Evolutionary conservation across 2,329 filamentous ascomycete genomes (phyloP).

Genomic region (Sordariomycetes sp.): DNA sequence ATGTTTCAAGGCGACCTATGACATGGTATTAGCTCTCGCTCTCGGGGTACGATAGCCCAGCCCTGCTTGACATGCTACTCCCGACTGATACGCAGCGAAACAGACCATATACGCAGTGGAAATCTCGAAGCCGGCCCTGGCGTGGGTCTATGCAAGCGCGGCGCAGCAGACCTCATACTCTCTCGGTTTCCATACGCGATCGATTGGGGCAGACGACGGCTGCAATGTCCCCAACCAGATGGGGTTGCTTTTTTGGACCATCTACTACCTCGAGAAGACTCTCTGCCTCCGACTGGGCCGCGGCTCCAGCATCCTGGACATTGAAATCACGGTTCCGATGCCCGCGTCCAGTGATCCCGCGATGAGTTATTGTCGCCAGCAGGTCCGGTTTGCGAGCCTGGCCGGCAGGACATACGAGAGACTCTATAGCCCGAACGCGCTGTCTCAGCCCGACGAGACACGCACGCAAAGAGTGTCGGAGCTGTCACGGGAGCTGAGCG

Average conservation of each 20-base stretch:
- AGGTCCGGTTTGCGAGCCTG: slow-evolving; percentile 37
- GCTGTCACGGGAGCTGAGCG: slow-evolving; percentile 17
- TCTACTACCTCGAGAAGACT: slow-evolving; percentile 42
- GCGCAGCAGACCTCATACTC: slow-evolving; percentile 16
- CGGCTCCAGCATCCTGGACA: slow-evolving; percentile 39
- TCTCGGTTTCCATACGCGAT: slow-evolving; percentile 13
- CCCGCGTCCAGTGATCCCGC: slow-evolving; percentile 12
- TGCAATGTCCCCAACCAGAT: background rate
- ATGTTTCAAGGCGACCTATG: background rate
- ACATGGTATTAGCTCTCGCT: background rate
- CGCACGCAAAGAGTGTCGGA: slow-evolving; percentile 19
- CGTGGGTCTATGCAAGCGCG: slow-evolving; percentile 1
- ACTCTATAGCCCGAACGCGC: slow-evolving; percentile 31
- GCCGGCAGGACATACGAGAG: slow-evolving; percentile 42
- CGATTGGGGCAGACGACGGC: background rate
- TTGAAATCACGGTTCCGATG: slow-evolving; percentile 42
- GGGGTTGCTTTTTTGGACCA: slow-evolving; percentile 37
- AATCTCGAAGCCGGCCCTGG: background rate
- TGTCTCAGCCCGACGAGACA: slow-evolving; percentile 17
- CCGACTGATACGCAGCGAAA: too few species aligned
- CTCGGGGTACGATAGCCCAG: background rate
- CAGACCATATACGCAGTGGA: background rate
- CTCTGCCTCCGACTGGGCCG: slow-evolving; percentile 40
- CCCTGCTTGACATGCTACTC: too few species aligned
- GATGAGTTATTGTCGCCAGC: slow-evolving; percentile 25